Percentiles rank a stretch among this genome's conserved stretches.
These are phyloP conservation scores for Lactarius quietus DNA, from an alignment of 768 basidiomycete genomes.

Conservation along the genomic window DNA sequence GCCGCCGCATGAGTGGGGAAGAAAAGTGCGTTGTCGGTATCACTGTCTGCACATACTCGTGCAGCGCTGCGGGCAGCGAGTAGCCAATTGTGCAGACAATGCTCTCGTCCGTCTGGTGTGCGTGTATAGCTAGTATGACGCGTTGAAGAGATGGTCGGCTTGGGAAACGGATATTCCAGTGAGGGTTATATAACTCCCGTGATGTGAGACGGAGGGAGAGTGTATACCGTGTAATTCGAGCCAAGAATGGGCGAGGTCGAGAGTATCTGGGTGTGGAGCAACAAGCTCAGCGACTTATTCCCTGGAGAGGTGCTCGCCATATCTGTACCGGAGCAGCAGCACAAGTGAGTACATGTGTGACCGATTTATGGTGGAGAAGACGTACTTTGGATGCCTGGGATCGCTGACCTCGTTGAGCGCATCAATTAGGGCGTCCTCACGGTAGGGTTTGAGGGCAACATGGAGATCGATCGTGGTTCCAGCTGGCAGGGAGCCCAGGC, in stretches of 20 bases:
- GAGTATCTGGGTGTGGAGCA: not conserved
- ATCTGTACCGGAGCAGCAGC: not conserved
- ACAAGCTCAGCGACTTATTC: not conserved
- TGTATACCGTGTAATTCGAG: not conserved
- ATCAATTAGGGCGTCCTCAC: not conserved
- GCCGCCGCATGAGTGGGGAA: not conserved
- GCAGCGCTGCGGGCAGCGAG: not conserved
- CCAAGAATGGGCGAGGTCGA: not conserved
- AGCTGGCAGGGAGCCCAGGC: not conserved
- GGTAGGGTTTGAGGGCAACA: not conserved
- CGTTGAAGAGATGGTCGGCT: not conserved
- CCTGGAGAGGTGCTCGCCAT: not conserved
- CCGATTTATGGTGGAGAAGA: not conserved
- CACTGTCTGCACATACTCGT: no score
- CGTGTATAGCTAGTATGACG: no score
- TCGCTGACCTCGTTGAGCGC: not conserved
- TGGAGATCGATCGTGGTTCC: not conserved
- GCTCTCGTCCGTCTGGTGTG: not conserved
- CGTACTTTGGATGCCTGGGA: not conserved
- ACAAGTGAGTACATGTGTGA: not conserved
- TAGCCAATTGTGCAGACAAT: not conserved
- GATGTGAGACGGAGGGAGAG: not conserved
- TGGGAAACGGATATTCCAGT: not conserved
- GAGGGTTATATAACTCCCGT: not conserved
- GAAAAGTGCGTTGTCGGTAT: no score